Conservation (phyloP, 805 yeast species). For the Schwanniomyces sp. region DNA sequence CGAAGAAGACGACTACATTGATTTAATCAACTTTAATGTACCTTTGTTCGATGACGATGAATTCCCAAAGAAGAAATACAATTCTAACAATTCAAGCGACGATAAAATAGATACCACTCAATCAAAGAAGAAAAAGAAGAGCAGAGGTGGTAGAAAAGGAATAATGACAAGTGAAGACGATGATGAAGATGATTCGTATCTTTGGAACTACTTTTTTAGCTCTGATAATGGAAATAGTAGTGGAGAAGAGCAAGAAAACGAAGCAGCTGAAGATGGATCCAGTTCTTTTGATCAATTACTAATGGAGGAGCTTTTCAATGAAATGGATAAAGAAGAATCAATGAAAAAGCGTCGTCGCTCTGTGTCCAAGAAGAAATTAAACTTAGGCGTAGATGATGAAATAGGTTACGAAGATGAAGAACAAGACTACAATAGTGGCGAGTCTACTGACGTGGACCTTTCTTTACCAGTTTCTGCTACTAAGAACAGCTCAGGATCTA, state of each 20-base stretch:
- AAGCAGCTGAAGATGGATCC: constrained; percentile 1
- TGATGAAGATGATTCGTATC: constrained; percentile 66
- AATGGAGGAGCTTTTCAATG: constrained; percentile 22
- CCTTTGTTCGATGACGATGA: constrained; percentile 25
- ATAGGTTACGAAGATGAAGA: constrained; percentile 16
- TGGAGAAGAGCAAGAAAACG: constrained; percentile 15
- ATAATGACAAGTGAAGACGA: constrained; percentile 19
- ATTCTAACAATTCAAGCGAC: constrained; percentile 3
- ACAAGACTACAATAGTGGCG: constrained; percentile 61
- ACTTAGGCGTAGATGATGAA: background rate
- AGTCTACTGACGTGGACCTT: constrained; percentile 93
- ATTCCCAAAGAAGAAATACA: background rate
- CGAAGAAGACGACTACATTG: constrained; percentile 40
- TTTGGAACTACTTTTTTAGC: constrained; percentile 73
- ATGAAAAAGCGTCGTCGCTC: constrained; percentile 2
- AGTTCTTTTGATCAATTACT: constrained; percentile 4
- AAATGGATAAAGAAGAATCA: constrained; percentile 18
- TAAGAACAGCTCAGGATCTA: constrained; percentile 56
- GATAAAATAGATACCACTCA: constrained; percentile 2
- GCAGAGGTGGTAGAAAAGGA: constrained; percentile 8
- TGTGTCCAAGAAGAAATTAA: background rate
- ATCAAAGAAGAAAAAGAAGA: constrained; percentile 2
- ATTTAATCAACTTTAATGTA: constrained; percentile 35
- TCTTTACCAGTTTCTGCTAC: constrained; percentile 69
- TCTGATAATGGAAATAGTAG: constrained; percentile 35